These are phyloP conservation scores for Myrmaecium sp. DNA, from an alignment of 2,329 filamentous ascomycete genomes.

Conservation along the genomic window DNA sequence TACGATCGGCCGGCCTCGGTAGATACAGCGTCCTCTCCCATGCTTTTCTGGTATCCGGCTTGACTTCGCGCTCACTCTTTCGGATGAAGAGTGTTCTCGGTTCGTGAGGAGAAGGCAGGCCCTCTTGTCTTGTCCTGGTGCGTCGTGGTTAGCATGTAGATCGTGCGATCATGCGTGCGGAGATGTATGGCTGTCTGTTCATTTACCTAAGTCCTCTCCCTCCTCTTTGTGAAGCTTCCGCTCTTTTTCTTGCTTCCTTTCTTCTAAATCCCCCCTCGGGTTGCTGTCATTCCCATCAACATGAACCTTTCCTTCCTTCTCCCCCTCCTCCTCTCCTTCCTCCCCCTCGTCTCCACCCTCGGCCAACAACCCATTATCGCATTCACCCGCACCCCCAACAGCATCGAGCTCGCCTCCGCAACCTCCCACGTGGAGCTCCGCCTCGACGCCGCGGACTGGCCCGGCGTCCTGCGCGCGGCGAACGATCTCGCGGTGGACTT, in stretches of 20 bases:
- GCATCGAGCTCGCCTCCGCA: constrained; percentile 14
- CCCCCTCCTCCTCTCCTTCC: background rate
- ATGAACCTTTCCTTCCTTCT: background rate
- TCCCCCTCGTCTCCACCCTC: constrained; percentile 17
- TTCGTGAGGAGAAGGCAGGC: no score
- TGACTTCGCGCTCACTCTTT: no score
- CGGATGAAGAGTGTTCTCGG: no score
- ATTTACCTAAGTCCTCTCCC: no score
- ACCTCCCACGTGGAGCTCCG: constrained; percentile 14
- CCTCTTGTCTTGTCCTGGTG: no score
- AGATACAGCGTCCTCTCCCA: no score
- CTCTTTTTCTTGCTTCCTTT: background rate
- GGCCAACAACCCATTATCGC: constrained; percentile 34
- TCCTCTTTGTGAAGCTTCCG: constrained; percentile 1
- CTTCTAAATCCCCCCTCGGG: no score
- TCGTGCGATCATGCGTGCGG: no score
- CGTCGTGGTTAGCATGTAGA: no score
- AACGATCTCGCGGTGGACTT: constrained; percentile 52
- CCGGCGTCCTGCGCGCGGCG: constrained; percentile 50
- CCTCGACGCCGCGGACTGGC: constrained; percentile 36
- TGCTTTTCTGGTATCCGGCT: no score
- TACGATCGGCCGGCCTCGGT: no score
- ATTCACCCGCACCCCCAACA: constrained; percentile 26
- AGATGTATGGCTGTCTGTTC: no score
- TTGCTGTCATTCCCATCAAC: constrained; percentile 1